Percentiles rank a stretch among this genome's conserved stretches.
Conservation (phyloP, 495 filamentous ascomycete species). For the Corynascus novoguineensis region DNA sequence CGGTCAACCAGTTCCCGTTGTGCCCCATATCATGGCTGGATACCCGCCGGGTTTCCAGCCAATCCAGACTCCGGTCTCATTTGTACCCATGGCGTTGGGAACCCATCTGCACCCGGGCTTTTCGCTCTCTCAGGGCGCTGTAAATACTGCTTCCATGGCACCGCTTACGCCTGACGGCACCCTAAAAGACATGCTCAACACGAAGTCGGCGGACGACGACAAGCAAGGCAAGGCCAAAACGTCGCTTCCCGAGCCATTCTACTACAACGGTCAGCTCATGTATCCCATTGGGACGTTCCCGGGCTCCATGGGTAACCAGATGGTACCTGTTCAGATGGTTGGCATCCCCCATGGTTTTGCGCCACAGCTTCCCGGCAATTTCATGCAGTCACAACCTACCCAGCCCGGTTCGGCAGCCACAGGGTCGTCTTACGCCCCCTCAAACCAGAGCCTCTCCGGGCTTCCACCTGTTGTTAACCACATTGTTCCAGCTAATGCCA, state of each 20-base stretch:
- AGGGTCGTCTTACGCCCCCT: constrained; percentile 11
- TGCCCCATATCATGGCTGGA: constrained; percentile 24
- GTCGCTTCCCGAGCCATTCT: constrained; percentile 43
- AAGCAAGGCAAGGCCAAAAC: constrained; percentile 38
- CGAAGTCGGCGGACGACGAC: constrained; percentile 25
- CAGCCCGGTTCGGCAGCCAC: constrained; percentile 18
- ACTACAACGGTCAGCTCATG: constrained; percentile 46
- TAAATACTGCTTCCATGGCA: constrained; percentile 10
- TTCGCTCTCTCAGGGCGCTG: constrained; percentile 17
- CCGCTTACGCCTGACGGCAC: constrained; percentile 4
- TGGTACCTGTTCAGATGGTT: constrained; percentile 24
- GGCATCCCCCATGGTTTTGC: constrained; percentile 19
- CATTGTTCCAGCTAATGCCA: constrained; percentile 21
- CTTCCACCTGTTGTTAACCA: constrained; percentile 6
- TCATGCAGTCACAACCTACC: constrained; percentile 22
- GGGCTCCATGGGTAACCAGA: constrained; percentile 12
- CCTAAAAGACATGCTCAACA: constrained; percentile 27
- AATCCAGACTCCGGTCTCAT: constrained; percentile 26
- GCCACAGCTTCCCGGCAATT: constrained; percentile 9
- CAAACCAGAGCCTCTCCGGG: constrained; percentile 7
- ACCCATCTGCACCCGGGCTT: constrained; percentile 23
- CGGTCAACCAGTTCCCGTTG: constrained; percentile 17
- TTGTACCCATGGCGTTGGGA: constrained; percentile 30
- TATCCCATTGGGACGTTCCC: constrained; percentile 34
- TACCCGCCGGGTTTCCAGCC: constrained; percentile 28